These are phyloP conservation scores for Bipolaris sorokiniana DNA, from an alignment of 2,329 filamentous ascomycete species.

Conservation along the genomic window DNA sequence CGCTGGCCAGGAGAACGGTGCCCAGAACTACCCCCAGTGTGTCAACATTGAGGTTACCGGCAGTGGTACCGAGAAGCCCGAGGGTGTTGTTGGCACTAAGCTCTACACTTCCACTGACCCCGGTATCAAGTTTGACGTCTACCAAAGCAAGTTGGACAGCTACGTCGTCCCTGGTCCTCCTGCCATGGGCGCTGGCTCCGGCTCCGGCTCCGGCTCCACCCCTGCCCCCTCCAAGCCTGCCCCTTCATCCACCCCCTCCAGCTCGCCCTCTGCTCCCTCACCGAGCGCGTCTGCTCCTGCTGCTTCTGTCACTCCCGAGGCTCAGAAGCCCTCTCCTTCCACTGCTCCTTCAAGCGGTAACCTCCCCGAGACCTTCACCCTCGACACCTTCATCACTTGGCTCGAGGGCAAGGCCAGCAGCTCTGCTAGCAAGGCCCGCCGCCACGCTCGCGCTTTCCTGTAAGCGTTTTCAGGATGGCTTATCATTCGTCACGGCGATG, in stretches of 20 bases:
- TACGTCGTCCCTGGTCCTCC: conserved; percentile 55
- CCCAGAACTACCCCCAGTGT: conserved; percentile 61
- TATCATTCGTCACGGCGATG: not conserved
- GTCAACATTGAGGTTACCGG: conserved; percentile 60
- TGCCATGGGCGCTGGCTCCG: conserved; percentile 27
- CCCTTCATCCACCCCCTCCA: conserved; percentile 16
- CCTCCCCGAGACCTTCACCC: conserved; percentile 42
- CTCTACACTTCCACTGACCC: conserved; percentile 54
- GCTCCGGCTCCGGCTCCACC: conserved; percentile 9
- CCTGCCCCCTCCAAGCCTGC: conserved; percentile 21
- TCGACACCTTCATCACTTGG: conserved; percentile 45
- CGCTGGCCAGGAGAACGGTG: conserved; percentile 53
- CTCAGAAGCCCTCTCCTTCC: conserved; percentile 13
- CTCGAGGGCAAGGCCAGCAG: conserved; percentile 35
- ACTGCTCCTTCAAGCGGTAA: conserved; percentile 22
- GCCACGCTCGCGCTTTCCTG: conserved; percentile 36
- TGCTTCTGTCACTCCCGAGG: conserved; percentile 8
- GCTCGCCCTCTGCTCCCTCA: conserved; percentile 7
- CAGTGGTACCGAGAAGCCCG: conserved; percentile 51
- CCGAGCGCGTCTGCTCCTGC: conserved; percentile 5
- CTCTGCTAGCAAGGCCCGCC: conserved; percentile 31
- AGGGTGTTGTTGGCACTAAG: conserved; percentile 58
- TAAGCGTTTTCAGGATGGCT: conserved; percentile 9
- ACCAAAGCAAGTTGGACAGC: conserved; percentile 34
- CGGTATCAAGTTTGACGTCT: conserved; percentile 54